Percentiles rank a stretch among this genome's conserved stretches.
phyloP scores from a whole-genome alignment of 345 rosid species.

The Brassica carinata region DNA sequence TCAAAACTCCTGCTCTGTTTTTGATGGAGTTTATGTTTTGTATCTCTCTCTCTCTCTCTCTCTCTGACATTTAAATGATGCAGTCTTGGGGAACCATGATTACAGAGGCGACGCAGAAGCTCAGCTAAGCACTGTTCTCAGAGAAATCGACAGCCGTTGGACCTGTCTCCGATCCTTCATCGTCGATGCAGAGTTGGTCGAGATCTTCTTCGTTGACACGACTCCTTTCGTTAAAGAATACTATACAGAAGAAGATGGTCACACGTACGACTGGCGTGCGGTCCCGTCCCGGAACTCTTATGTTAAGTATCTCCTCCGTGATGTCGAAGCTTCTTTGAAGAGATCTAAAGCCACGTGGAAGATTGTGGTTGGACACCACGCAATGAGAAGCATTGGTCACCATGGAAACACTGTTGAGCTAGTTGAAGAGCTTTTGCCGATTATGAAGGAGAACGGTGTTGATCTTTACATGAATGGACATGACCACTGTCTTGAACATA shows the following conservation, averaged over 20 bases:
- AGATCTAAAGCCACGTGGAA: constrained; percentile 66
- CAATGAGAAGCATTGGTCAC: constrained; percentile 69
- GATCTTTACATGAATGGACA: constrained; percentile 75
- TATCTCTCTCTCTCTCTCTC: not conserved
- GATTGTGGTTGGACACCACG: constrained; percentile 76
- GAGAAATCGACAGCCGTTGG: constrained; percentile 69
- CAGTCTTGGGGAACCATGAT: constrained; percentile 80
- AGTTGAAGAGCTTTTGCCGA: constrained; percentile 51
- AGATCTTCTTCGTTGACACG: constrained; percentile 73
- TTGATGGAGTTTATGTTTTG: not conserved
- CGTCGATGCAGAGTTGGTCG: constrained; percentile 61
- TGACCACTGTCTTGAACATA: constrained; percentile 66
- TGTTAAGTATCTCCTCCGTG: constrained; percentile 45
- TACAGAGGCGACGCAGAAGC: constrained; percentile 75
- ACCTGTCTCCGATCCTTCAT: constrained; percentile 67
- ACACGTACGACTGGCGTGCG: constrained; percentile 70
- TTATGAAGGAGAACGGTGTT: constrained; percentile 46
- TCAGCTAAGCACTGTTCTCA: constrained; percentile 59
- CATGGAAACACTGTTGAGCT: constrained; percentile 74
- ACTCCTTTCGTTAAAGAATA: constrained; percentile 71
- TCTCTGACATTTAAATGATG: not conserved
- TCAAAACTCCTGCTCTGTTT: not conserved
- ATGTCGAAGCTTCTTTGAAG: constrained; percentile 49
- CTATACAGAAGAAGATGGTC: constrained; percentile 49
- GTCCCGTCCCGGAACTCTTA: constrained; percentile 54